Conservation (phyloP, 2,329 filamentous ascomycete genomes). For the Hortaea werneckii region DNA sequence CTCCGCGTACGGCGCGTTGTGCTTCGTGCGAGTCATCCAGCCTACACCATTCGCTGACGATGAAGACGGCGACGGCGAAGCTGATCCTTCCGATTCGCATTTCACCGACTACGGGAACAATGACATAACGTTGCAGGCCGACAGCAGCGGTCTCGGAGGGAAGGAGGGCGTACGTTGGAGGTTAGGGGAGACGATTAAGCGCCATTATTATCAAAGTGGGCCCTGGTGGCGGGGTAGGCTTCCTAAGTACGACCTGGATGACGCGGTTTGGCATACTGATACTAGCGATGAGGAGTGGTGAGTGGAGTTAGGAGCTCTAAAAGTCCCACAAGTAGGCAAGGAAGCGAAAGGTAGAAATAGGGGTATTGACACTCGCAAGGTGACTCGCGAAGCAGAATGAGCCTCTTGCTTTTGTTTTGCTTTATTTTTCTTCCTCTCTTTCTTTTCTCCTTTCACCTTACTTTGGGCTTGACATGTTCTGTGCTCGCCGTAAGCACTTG, state of each 20-base stretch:
- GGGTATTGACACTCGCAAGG: no score
- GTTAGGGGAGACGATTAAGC: constrained; percentile 10
- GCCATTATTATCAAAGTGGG: constrained; percentile 20
- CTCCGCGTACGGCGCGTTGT: constrained; percentile 15
- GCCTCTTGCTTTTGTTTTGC: no score
- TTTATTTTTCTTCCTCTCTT: no score
- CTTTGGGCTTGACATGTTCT: no score
- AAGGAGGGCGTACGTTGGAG: constrained; percentile 8
- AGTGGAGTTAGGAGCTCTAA: background rate
- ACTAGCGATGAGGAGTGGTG: constrained; percentile 26
- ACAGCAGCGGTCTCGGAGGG: constrained; percentile 3
- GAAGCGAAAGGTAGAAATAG: no score
- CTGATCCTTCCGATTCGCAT: constrained; percentile 2
- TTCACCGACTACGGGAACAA: constrained; percentile 13
- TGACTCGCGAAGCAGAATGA: no score
- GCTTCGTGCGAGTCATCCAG: constrained; percentile 12
- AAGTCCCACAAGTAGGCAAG: no score
- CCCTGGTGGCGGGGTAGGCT: background rate
- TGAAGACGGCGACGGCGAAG: background rate
- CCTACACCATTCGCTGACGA: constrained; percentile 1
- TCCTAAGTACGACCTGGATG: constrained; percentile 22
- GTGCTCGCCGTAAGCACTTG: no score
- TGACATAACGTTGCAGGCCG: constrained; percentile 13
- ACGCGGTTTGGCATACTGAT: constrained; percentile 23
- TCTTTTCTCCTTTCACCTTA: no score